Evolutionary conservation across 2,329 filamentous ascomycete species (phyloP), one percentile per base, ranked within the genome.

Genomic region (Nothophoma quercina): DNA sequence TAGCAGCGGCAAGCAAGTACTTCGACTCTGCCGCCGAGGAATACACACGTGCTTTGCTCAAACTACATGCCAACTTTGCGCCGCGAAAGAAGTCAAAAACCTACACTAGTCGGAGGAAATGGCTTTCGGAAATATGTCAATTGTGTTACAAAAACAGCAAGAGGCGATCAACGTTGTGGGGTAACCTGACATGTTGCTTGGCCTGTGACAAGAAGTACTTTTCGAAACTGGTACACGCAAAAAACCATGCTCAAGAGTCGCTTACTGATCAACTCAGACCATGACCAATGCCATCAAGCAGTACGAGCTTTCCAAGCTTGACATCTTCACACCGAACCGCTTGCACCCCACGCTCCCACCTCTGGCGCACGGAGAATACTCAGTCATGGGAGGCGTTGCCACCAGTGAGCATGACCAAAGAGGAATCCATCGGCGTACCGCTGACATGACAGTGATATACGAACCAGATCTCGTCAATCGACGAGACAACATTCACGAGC

Each of bases 281-380:
- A 72, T 70, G 67, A 70, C 68, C 0, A 45, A 61, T 25, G 70
- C 67, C 7, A 51, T 38, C 5, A 50, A 39, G 22, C 44, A 48
- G n/a, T 54, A 67, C 16, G 18, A 49, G 4, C 64, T 72, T 18
- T 67, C 65, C 0, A 71, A 71, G 36, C 63, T 71, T 25, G 69
- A 72, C 39, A 55, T 73, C 10, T 72, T 72, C 51, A 71, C 70
- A 0, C 69, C 69, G 3, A 70, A 67, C 33, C 26, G 29, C 1
- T 46, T 71, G 7, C 63, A 72, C 35, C 64, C 69, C 1, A 9
- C 41, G 4, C 59, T 72, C 1, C 62, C 65, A 2, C 60, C 59
- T 5, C 53, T 72, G 1, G 46, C 50, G 13, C 46, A 57, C 7
- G 67, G 65, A 3, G 33, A 46, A 4, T 64, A 65, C 34, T 32